Evolutionary conservation across 805 yeast species (phyloP).

Genomic region (Candida ipomoeae): DNA sequence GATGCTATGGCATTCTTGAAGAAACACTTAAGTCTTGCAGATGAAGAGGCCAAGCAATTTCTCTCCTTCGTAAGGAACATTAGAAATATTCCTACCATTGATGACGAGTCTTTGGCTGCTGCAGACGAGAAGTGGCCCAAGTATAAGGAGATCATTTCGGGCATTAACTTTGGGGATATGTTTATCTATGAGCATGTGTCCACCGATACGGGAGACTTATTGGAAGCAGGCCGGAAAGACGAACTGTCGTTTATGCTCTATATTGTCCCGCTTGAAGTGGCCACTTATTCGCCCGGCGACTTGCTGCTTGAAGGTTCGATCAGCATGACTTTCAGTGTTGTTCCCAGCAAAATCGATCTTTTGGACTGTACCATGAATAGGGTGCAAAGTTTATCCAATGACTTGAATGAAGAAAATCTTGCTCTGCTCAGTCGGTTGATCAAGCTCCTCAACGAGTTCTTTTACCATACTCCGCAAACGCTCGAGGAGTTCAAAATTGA

Average conservation of each 20-base stretch:
- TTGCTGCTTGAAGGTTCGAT: not conserved
- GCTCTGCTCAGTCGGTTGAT: slow-evolving; percentile 6
- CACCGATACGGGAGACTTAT: not conserved
- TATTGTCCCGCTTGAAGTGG: slow-evolving; percentile 17
- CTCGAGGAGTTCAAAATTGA: not conserved
- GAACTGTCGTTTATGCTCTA: slow-evolving; percentile 8
- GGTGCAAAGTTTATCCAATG: not conserved
- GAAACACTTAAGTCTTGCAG: not conserved
- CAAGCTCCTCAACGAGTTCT: slow-evolving; percentile 5
- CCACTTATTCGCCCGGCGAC: slow-evolving; percentile 9
- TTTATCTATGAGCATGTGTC: slow-evolving; percentile 8
- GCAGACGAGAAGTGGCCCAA: slow-evolving; percentile 7
- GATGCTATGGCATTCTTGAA: slow-evolving; percentile 9
- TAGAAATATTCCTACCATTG: not conserved
- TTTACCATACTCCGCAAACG: slow-evolving; percentile 2
- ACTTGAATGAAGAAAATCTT: not conserved
- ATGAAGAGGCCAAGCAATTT: slow-evolving; percentile 1
- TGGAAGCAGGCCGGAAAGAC: not conserved
- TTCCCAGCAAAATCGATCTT: not conserved
- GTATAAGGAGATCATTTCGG: slow-evolving; percentile 1
- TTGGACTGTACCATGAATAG: not conserved
- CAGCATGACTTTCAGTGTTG: not conserved
- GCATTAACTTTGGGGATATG: slow-evolving; percentile 1
- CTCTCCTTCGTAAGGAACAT: slow-evolving; percentile 5
- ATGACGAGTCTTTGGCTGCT: slow-evolving; percentile 2